phyloP scores from a whole-genome alignment of 306 rosid genomes.

The Medicago lupulina region DNA sequence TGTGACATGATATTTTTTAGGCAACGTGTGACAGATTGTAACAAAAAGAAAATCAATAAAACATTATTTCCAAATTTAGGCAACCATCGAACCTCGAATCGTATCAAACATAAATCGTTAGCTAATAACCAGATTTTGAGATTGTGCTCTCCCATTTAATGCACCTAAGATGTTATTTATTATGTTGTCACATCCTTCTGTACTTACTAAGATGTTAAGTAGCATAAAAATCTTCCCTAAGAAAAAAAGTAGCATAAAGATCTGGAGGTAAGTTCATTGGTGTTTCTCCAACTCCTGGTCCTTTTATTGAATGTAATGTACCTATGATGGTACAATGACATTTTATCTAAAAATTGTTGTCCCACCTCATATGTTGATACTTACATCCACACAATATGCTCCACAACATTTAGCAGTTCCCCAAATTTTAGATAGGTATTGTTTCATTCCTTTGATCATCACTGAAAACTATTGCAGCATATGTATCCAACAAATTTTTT shows the following conservation, averaged over 20 bases:
- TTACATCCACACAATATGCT: slow-evolving; percentile 25
- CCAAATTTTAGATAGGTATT: background rate
- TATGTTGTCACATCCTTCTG: slow-evolving; percentile 18
- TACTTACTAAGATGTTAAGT: background rate
- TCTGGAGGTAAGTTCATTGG: background rate
- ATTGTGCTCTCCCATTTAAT: background rate
- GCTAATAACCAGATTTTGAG: background rate
- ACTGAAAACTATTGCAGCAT: no score
- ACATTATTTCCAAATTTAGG: background rate
- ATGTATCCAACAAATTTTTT: no score
- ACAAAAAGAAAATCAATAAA: background rate
- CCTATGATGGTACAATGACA: slow-evolving; percentile 4
- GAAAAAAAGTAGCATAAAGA: background rate
- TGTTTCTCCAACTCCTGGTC: background rate
- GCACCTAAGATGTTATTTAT: background rate
- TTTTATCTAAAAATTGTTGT: slow-evolving; percentile 17
- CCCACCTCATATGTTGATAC: slow-evolving; percentile 28
- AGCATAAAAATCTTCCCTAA: background rate
- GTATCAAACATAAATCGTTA: background rate
- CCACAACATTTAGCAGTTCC: slow-evolving; percentile 30
- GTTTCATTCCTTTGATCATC: no score
- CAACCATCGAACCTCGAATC: background rate
- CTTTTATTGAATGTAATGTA: background rate
- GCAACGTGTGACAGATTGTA: background rate
- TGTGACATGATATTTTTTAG: background rate